A percentile compares a stretch with the other conserved stretches of the same genome.
phyloP scores from a whole-genome alignment of 2,329 filamentous ascomycete species.

The Chaetomiaceae sp. region DNA sequence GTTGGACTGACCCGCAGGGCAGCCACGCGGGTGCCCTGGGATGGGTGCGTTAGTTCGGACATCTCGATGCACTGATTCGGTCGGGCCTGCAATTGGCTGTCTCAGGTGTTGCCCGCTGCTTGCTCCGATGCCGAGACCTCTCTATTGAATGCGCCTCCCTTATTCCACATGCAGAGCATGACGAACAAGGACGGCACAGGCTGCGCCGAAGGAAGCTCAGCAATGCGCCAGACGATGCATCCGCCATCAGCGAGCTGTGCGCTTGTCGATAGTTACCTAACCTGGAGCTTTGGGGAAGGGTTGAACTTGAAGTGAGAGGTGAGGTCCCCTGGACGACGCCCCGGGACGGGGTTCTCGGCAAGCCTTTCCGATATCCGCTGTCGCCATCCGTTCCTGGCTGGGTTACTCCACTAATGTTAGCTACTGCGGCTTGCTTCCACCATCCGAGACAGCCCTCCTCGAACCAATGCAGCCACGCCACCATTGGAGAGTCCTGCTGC shows the following conservation, averaged over 20 bases:
- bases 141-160: too few relatives aligned
- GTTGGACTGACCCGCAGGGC: too few relatives aligned
- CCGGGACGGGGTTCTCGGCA: not conserved
- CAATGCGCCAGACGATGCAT: slow-evolving; percentile 11
- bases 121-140: not conserved
- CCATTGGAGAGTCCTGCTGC: slow-evolving; percentile 8
- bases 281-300: too few relatives aligned
- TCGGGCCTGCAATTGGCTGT: slow-evolving; percentile 1
- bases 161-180: slow-evolving; percentile 1
- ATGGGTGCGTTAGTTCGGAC: not conserved
- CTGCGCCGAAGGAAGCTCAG: slow-evolving; percentile 4
- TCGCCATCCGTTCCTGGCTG: not conserved
- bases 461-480: slow-evolving; percentile 6
- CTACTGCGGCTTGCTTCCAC: slow-evolving; percentile 1
- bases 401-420: too few relatives aligned
- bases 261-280: too few relatives aligned
- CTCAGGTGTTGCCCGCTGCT: not conserved
- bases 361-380: not conserved
- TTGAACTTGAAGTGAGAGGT: too few relatives aligned
- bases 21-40: slow-evolving; percentile 7
- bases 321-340: too few relatives aligned
- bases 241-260: too few relatives aligned
- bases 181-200: slow-evolving; percentile 15
- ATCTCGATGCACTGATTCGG: not conserved
- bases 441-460: slow-evolving; percentile 4